Evolutionary conservation across 1,139 yeast genomes (phyloP).

Genomic region (Sugiyamaella paludigena): DNA sequence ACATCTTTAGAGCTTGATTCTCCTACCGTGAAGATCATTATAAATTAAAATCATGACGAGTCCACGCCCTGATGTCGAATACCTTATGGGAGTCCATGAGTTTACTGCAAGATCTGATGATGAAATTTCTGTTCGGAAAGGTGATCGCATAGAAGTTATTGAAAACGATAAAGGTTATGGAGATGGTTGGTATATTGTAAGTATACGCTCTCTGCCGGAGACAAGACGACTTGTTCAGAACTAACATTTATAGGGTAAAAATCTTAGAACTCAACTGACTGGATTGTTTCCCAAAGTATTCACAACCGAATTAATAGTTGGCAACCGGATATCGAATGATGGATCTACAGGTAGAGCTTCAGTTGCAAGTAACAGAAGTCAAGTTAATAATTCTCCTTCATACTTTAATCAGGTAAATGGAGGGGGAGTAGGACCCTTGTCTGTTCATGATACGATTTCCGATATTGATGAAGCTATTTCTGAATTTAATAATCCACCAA

Average conservation of each 20-base stretch:
- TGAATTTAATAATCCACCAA: slow-evolving; percentile 46
- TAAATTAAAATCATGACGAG: neutral
- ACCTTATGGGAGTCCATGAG: slow-evolving; percentile 67
- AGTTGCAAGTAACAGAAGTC: slow-evolving; percentile 10
- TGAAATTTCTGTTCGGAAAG: slow-evolving; percentile 74
- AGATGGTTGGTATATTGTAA: slow-evolving; percentile 89
- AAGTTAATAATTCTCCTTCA: slow-evolving; percentile 1
- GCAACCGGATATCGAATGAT: neutral
- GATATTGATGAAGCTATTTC: slow-evolving; percentile 85
- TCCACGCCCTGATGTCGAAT: slow-evolving; percentile 12
- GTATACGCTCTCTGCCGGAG: slow-evolving; percentile 13
- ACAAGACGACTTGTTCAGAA: too few species aligned
- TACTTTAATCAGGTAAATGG: neutral
- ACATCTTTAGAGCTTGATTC: too few species aligned
- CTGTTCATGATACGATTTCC: slow-evolving; percentile 60
- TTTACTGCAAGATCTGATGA: slow-evolving; percentile 86
- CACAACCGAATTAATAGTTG: slow-evolving; percentile 39
- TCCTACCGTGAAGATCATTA: too few species aligned
- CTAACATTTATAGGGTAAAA: slow-evolving; percentile 52
- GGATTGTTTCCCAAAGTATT: slow-evolving; percentile 91
- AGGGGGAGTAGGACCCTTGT: slow-evolving; percentile 14
- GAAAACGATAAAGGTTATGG: slow-evolving; percentile 91
- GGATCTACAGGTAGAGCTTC: slow-evolving; percentile 1
- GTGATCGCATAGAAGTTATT: slow-evolving; percentile 83
- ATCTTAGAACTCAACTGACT: slow-evolving; percentile 63